A percentile compares a stretch with the other conserved stretches of the same genome.
phyloP scores from a whole-genome alignment of 2,329 filamentous ascomycete genomes.

The Venturia nashicola region DNA sequence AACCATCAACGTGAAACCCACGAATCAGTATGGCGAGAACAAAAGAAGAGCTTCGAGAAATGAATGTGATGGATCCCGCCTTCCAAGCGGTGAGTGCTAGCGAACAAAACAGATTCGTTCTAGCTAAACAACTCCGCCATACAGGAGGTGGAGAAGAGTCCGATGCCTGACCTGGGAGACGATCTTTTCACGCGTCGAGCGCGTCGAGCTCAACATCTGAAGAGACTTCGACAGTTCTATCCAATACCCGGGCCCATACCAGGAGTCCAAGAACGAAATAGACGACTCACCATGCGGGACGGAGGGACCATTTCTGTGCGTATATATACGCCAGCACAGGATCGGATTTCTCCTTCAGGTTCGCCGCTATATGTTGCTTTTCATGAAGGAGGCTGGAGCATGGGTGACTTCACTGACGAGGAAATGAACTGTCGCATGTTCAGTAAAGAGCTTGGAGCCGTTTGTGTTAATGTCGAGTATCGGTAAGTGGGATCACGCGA shows the following conservation, averaged over 20 bases:
- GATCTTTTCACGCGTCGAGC: constrained; percentile 16
- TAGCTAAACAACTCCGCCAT: neutral
- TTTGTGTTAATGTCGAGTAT: constrained; percentile 40
- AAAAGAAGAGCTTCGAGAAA: neutral
- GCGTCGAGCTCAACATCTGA: constrained; percentile 18
- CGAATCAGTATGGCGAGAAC: neutral
- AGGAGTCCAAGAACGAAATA: constrained; percentile 18
- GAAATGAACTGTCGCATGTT: constrained; percentile 30
- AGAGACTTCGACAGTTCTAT: constrained; percentile 19
- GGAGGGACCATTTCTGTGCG: constrained; percentile 3
- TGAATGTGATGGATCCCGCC: neutral
- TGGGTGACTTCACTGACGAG: constrained; percentile 32
- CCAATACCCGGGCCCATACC: constrained; percentile 21
- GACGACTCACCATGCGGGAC: constrained; percentile 14
- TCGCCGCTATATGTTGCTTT: constrained; percentile 20
- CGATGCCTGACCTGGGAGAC: constrained; percentile 8
- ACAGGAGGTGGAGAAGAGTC: constrained; percentile 4
- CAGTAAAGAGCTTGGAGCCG: constrained; percentile 22
- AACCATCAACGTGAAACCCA: neutral
- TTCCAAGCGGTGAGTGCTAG: neutral
- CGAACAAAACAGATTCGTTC: neutral
- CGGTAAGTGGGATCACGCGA: constrained; percentile 17
- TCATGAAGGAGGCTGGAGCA: constrained; percentile 32
- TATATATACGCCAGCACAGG: constrained; percentile 4
- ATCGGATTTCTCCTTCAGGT: constrained; percentile 14